Base-by-base conservation (phyloP, 176 grass and related monocot genomes). In the Oryza australiensis region DNA sequence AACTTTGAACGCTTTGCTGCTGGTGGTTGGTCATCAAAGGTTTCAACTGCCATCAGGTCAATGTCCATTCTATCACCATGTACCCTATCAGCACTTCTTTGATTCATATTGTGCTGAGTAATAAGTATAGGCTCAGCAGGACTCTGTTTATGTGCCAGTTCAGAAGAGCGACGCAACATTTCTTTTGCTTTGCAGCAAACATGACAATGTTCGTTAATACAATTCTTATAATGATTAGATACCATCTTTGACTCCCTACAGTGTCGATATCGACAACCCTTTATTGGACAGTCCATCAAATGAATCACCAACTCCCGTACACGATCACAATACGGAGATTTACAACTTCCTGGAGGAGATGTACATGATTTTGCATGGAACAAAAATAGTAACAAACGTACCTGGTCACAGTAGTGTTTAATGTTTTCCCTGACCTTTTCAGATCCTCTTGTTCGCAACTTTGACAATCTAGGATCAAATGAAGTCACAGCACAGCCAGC, bases 311-410 rank as follows among this genome's bases (percentile, higher is more conserved):
- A 23, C 43, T 91, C 75, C 78, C 89, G 86, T 71, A 68, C 72
- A 77, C 20, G 73, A 67, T 64, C 38, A 84, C 92, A 94, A 59
- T 16, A 24, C 64, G 62, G 64, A 43, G 82, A 85, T 83, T 80
- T 74, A 87, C 95, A 93, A 60, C 84, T 77, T 79, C 86, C 88
- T 68, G 24, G 28, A 53, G 81, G 84, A 76, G 59, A 43, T 20
- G 37, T 43, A 82, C 92, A 98, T 40, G 68, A 32, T 29, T 77
- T 91, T 72, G 95, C 95, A 86, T 94, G 92, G 35, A 86, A 27
- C 51, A 98, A 74, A 35, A 86, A 24, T 23, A 97, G 74, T 43
- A 92, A 59, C 89, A 79, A 80, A 71, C 75, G 79, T 2, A 51
- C 14, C 30, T 97, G 91, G 57, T 20, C 24, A 67, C 34, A 26